Evolutionary conservation across 805 yeast species (phyloP).

Genomic region (Candida sphagnicola): DNA sequence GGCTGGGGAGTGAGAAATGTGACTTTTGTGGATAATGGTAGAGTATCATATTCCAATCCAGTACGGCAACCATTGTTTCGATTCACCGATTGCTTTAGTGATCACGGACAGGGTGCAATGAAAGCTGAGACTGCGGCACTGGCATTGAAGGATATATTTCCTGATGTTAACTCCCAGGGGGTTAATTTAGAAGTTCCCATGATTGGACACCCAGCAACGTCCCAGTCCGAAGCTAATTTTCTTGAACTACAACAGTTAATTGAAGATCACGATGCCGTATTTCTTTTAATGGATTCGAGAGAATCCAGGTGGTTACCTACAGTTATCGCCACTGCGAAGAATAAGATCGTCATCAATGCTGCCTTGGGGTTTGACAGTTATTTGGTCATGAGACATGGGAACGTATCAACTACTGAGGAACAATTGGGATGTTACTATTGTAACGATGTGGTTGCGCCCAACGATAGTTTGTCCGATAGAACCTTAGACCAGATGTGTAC

Average conservation of each 20-base stretch:
- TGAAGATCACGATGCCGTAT: conserved; percentile 69
- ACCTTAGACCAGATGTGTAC: conserved; percentile 98
- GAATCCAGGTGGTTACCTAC: conserved; percentile 99
- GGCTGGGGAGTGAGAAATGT: conserved; percentile 94
- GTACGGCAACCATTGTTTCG: conserved; percentile 87
- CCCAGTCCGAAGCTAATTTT: conserved; percentile 49
- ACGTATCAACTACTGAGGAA: conserved; percentile 19
- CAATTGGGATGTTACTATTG: conserved; percentile 90
- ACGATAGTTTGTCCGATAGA: conserved; percentile 80
- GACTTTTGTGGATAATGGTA: conserved; percentile 86
- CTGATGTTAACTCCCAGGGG: conserved; percentile 68
- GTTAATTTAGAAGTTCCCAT: conserved; percentile 76
- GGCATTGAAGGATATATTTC: conserved; percentile 69
- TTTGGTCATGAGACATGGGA: conserved; percentile 92
- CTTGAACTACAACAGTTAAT: conserved; percentile 51
- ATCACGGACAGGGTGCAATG: conserved; percentile 54
- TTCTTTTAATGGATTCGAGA: conserved; percentile 86
- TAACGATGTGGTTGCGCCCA: conserved; percentile 92
- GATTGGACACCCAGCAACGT: conserved; percentile 86
- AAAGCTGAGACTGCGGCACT: conserved; percentile 80
- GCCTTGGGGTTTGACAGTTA: conserved; percentile 95
- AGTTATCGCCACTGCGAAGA: conserved; percentile 60
- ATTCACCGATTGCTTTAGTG: conserved; percentile 75
- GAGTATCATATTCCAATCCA: conserved; percentile 89
- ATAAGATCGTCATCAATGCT: conserved; percentile 80